phyloP scores from a whole-genome alignment of 306 rosid species.

The Begonia masoniana region DNA sequence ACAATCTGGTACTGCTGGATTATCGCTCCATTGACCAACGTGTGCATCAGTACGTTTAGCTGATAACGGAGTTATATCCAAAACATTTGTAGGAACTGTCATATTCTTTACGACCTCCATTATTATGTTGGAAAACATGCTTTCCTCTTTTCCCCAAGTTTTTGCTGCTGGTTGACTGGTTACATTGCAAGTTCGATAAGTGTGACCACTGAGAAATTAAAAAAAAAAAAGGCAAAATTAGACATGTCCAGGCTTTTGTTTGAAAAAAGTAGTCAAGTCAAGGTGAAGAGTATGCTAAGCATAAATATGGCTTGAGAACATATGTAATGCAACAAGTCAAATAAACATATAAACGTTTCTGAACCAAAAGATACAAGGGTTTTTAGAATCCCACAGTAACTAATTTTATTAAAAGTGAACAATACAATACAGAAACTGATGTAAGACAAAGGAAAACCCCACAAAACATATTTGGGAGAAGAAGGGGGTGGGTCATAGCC shows the following conservation, averaged over 20 bases:
- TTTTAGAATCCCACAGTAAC: too few species aligned
- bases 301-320: not conserved
- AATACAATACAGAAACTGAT: too few species aligned
- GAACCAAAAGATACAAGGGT: not conserved
- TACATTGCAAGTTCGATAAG: conserved; percentile 52
- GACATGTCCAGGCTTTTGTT: too few species aligned
- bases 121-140: conserved; percentile 47
- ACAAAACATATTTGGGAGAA: too few species aligned
- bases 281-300: not conserved
- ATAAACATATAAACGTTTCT: not conserved
- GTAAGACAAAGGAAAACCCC: too few species aligned
- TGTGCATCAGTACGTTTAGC: conserved; percentile 79
- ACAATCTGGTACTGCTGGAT: conserved; percentile 75
- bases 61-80: conserved; percentile 65
- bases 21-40: conserved; percentile 66
- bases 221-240: conserved; percentile 8
- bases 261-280: not conserved
- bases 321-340: not conserved
- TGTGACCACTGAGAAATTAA: conserved; percentile 38
- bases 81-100: conserved; percentile 32
- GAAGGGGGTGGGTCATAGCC: too few species aligned
- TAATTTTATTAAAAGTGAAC: too few species aligned
- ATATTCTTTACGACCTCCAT: conserved; percentile 37
- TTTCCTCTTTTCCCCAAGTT: conserved; percentile 37
- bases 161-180: conserved; percentile 43